Evolutionary conservation across 768 basidiomycete genomes (phyloP), one percentile per base, ranked within the genome.

Genomic region (Suillus variegatus): DNA sequence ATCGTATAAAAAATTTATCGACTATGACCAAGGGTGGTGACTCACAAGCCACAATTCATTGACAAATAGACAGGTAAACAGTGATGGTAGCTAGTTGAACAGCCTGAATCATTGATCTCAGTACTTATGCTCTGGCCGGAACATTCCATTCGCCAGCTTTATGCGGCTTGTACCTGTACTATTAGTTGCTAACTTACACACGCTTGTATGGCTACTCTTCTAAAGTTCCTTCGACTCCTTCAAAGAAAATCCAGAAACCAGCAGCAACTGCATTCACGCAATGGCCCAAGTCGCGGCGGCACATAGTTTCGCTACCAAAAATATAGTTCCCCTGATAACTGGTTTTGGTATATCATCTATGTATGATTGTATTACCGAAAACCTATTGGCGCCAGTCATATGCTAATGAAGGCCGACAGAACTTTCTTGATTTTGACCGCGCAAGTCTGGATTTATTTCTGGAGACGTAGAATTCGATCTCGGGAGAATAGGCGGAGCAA

Each of bases 281-380:
- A 58, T 58, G 56, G 18, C 35, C 20, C 54, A 55, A 32, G 25
- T 9, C 18, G 16, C 18, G 35, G 2, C 2, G 9, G 0, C 32
- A 12, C 41, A 41, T 22, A 41, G 3, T 41, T 58, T 41, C 13
- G 9, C 16, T 9, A 18, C 22, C n/a, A 9, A 22, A 41, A 12
- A 16, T 12, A 12, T 28, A 25, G 40, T 40, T 43, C 18, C 25
- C 40, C 9, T 60, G 40, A 60, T 60, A 18, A 43, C 57, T 16
- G 57, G 57, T 20, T 6, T 60, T 20, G 57, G 57, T 60, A 60
- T 60, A 60, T 60, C 57, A 28, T 60, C 16, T 20, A 28, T 43
- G 57, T 60, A 18, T 25, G 40, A 28, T 28, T 3, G 3, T 20
- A 25, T 25, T 28, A 28, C 40, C 14, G 13, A 38, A 1, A 57